Percentiles rank a stretch among this genome's conserved stretches.
Evolutionary conservation across 2,329 filamentous ascomycete species (phyloP).

Genomic region (Aureobasidium sp.): DNA sequence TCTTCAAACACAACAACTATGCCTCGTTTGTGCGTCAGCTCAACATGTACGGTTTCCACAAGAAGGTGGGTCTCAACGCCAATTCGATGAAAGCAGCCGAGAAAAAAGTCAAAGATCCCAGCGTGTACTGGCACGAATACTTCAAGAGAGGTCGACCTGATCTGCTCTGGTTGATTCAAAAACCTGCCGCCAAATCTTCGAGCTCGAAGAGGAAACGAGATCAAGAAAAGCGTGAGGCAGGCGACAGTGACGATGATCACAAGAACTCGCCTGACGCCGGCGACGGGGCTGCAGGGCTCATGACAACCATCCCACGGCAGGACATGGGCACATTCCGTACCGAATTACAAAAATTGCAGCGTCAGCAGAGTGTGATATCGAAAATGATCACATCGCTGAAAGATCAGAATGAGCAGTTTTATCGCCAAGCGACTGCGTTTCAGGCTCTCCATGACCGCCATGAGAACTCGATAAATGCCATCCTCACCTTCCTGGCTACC

Average conservation of each 20-base stretch:
- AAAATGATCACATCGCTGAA: conserved; percentile 73
- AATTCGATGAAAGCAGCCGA: conserved; percentile 98
- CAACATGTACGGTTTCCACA: conserved; percentile 52
- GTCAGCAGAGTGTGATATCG: conserved; percentile 80
- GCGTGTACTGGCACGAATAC: conserved; percentile 95
- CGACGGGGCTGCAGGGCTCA: conserved; percentile 35
- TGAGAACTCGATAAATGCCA: conserved; percentile 98
- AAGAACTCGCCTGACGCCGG: conserved; percentile 34
- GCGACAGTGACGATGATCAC: conserved; percentile 63
- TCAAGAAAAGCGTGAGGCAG: conserved; percentile 54
- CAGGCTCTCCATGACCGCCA: conserved; percentile 92
- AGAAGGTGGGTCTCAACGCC: conserved; percentile 67
- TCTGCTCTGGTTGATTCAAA: conserved; percentile 91
- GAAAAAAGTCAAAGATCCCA: conserved; percentile 85
- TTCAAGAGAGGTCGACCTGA: conserved; percentile 91
- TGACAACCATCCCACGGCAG: conserved; percentile 54
- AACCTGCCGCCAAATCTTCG: conserved; percentile 66
- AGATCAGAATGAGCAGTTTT: conserved; percentile 79
- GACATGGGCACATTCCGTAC: conserved; percentile 71
- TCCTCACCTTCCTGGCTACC: conserved; percentile 90
- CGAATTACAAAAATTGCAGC: conserved; percentile 74
- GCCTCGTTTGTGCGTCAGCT: conserved; percentile 69
- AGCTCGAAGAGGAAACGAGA: conserved; percentile 48
- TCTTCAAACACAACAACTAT: conserved; percentile 76
- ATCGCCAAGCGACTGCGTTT: conserved; percentile 80